A percentile compares a stretch with the other conserved stretches of the same genome.
Conservation (phyloP, 192 early-diverging fungal species). For the Obelidium mucronatum region DNA sequence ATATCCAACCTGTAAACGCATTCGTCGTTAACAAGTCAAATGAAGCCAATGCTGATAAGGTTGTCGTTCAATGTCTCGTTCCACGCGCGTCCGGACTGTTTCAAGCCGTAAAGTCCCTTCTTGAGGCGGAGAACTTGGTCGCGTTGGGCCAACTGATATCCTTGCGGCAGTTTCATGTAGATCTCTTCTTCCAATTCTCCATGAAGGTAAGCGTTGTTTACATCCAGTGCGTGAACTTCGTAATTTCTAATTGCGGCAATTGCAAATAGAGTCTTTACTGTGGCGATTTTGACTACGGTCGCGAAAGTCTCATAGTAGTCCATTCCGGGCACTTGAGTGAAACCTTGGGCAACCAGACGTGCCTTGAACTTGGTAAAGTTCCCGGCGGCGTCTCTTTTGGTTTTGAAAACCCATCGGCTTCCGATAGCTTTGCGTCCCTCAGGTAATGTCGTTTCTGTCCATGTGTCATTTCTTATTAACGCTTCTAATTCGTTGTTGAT, state of each 20-base stretch:
- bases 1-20: slow-evolving; percentile 37
- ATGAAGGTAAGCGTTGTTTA: too few species aligned
- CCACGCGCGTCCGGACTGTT: slow-evolving; percentile 34
- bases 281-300: slow-evolving; percentile 42
- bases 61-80: neutral
- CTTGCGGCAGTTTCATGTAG: slow-evolving; percentile 40
- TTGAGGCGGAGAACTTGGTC: neutral
- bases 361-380: too few species aligned
- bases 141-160: neutral
- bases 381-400: too few species aligned
- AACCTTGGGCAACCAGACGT: slow-evolving; percentile 23
- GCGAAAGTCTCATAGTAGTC: slow-evolving; percentile 50
- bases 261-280: slow-evolving; percentile 27
- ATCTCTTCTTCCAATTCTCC: slow-evolving; percentile 33
- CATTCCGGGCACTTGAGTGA: too few species aligned
- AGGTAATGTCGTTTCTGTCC: neutral
- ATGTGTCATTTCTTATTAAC: slow-evolving; percentile 18
- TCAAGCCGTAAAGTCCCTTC: slow-evolving; percentile 34
- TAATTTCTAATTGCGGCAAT: slow-evolving; percentile 8
- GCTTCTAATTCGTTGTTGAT: neutral
- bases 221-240: slow-evolving; percentile 39
- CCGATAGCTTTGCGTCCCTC: slow-evolving; percentile 24
- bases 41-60: slow-evolving; percentile 6
- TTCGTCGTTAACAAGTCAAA: neutral
- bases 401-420: slow-evolving; percentile 39